Base-by-base conservation (phyloP, 306 rosid genomes). In the Ammopiptanthus mongolicus region DNA sequence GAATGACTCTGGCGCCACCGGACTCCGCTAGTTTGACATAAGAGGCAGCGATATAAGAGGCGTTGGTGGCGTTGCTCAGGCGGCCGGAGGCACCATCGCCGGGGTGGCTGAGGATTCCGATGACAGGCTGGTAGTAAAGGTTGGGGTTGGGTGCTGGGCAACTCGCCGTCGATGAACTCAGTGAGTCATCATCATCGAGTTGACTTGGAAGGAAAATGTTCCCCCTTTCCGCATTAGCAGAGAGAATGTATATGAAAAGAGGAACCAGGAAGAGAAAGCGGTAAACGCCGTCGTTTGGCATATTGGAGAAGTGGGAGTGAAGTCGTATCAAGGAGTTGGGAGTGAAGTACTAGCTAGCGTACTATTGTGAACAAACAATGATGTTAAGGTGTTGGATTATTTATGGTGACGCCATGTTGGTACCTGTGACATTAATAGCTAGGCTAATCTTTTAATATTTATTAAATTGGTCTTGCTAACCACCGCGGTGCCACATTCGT, bases 21-120 rank as follows among this genome's bases (percentile, higher is more conserved):
- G 92, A 83, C 68, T 90, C 96, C 18, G 77, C 88, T 56, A 90
- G 86, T 79, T 86, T 90, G 8, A 90, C 96, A 36, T 87, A 90
- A 0, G 92, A 90, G 15, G 96, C 91, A 1, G 96, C 89, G 29
- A 90, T 86, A 25, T 84, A 86, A 3, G 96, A 87, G 8, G 82
- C 88, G 19, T 34, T 42, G 21, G 89, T 69, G 44, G 85, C 89
- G 77, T 90, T 90, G 65, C 64, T 80, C 23, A 88, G 86, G 1
- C 88, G 82, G 3, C 89, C 90, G 13, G 96, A 86, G 44, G 90
- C 90, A 14, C 96, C 92, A 33, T 90, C 92, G 4, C 96, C 96
- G 19, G 96, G 96, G 8, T 90, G 96, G 71, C 80, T 82, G 0
- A 90, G 61, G 9, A 90, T 90, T 8, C 96, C 96, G 83, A 90